Evolutionary conservation across 257 asterid species (phyloP), one percentile per base, ranked within the genome.

Genomic region (Vinca minor): DNA sequence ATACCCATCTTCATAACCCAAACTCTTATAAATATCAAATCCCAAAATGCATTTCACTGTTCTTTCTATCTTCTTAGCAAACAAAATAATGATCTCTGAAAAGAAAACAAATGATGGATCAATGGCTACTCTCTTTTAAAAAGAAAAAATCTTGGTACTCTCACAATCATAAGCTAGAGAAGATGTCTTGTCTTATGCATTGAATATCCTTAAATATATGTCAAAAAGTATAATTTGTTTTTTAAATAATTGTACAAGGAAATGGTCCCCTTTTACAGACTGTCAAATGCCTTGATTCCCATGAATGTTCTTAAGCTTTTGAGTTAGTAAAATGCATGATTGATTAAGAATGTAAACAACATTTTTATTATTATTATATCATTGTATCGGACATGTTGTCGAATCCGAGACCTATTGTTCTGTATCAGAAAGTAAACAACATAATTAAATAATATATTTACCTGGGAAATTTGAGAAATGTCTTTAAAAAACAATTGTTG

Each of bases 241-340:
- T 34, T 34, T 34, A 34, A 34, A 38, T 8, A 44, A 55, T 63
- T 73, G 35, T 55, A 21, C 23, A 49, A 72, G 72, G 57, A 45
- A 69, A 77, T 63, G 96, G 91, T 82, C 96, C 97, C 89, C 76
- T 66, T 29, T 63, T 76, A 86, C 95, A 91, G 96, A 76, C 95
- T 91, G 96, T 84, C 94, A 81, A 79, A 70, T 83, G 91, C 76
- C 91, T 67, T 80, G 79, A 87, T 82, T 76, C 79, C 57, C 60
- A 71, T 84, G 87, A 77, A 75, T 74, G 80, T 74, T 80, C 74
- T 75, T 13, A 74, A 60, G 67, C 65, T 32, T 35, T 74, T n/a
- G 80, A 65, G 68, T 72, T 62, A 56, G 69, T 63, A 69, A 72
- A 76, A 79, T 73, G 59, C 57, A 39, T 59, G 75, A 79, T 87